Conservation (phyloP, 805 yeast species). For the Jamesozyma lodderae region DNA sequence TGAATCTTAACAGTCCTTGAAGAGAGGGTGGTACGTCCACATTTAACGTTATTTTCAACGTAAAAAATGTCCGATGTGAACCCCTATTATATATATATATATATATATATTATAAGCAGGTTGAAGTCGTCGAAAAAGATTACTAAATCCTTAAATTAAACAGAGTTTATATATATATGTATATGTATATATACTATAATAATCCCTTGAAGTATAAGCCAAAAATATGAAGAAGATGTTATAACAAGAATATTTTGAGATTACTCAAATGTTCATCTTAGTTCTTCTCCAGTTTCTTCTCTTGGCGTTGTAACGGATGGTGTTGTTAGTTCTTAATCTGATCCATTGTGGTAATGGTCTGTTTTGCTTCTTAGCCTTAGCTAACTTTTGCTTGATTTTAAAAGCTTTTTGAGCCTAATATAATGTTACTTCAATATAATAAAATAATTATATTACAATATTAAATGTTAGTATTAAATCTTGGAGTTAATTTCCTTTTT, state of each 20-base stretch:
- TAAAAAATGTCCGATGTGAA: no score
- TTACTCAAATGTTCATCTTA: conserved; percentile 84
- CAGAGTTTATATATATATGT: neutral
- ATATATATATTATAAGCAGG: no score
- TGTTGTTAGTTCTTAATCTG: conserved; percentile 97
- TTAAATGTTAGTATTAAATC: no score
- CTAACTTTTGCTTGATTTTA: conserved; percentile 96
- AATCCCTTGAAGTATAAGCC: neutral
- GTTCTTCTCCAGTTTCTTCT: conserved; percentile 99
- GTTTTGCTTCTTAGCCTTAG: conserved; percentile 98
- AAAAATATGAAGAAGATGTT: neutral
- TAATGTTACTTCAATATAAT: no score
- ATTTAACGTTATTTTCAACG: no score
- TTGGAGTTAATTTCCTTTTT: no score
- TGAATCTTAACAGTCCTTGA: no score
- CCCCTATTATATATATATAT: no score
- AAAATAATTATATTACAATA: no score
- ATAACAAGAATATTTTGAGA: neutral
- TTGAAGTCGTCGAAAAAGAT: no score
- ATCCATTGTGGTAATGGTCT: conserved; percentile 99
- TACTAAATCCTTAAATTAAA: neutral
- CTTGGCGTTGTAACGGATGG: conserved; percentile 97
- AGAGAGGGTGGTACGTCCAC: no score
- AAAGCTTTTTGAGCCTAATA: conserved; percentile 92
- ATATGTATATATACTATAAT: neutral